Conservation (phyloP, 2,329 filamentous ascomycete species). For the Aspergillus candidus region DNA sequence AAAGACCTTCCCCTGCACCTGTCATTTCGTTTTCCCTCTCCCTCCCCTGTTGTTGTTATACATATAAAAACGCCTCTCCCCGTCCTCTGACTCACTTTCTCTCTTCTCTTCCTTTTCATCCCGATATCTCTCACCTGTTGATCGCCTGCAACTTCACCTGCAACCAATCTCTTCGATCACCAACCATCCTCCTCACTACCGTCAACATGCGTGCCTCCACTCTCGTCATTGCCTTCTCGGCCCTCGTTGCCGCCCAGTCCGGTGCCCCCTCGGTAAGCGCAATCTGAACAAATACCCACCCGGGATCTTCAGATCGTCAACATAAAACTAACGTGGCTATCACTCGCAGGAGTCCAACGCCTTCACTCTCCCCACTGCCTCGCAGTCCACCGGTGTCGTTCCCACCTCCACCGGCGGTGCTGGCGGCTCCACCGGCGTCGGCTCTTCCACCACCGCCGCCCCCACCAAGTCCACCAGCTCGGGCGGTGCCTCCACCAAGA, state of each 20-base stretch:
- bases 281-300: neutral
- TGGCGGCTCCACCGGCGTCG: constrained; percentile 13
- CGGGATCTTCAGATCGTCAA: neutral
- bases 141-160: constrained; percentile 1
- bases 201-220: constrained; percentile 44
- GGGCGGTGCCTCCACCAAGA: constrained; percentile 18
- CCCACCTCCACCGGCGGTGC: constrained; percentile 16
- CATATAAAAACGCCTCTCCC: constrained; percentile 14
- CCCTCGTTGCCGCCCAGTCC: constrained; percentile 37
- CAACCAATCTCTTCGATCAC: constrained; percentile 6
- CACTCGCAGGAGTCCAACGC: neutral
- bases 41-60: neutral
- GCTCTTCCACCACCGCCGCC: constrained; percentile 19
- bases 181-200: constrained; percentile 7
- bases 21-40: constrained; percentile 9
- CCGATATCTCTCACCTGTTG: constrained; percentile 6
- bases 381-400: constrained; percentile 32
- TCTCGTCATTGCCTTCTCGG: constrained; percentile 40
- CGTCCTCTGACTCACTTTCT: constrained; percentile 7
- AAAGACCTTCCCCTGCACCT: constrained; percentile 12
- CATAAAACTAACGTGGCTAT: constrained; percentile 2
- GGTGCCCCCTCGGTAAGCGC: constrained; percentile 18
- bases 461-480: constrained; percentile 21
- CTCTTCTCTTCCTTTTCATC: constrained; percentile 3
- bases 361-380: constrained; percentile 32